These are phyloP conservation scores for Agaricales sp. DNA, from an alignment of 1,284 basidiomycete species.

Conservation along the genomic window DNA sequence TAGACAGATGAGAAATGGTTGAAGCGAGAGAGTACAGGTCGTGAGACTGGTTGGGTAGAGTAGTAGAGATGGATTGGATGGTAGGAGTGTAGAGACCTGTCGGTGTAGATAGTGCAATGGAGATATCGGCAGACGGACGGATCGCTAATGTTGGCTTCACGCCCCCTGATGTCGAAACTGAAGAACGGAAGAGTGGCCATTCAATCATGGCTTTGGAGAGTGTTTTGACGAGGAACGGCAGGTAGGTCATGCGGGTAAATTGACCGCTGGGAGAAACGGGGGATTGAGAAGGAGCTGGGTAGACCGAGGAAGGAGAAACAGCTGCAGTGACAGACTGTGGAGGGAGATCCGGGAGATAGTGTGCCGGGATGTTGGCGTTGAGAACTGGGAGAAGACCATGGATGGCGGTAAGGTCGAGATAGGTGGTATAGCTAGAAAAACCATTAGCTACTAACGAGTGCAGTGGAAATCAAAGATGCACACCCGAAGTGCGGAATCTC, in stretches of 20 bases:
- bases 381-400: slow-evolving; percentile 63
- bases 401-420: slow-evolving; percentile 74
- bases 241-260: slow-evolving; percentile 66
- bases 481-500: slow-evolving; percentile 78
- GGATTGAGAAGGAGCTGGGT: slow-evolving; percentile 28
- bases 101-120: slow-evolving; percentile 71
- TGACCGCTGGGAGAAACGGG: slow-evolving; percentile 34
- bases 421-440: slow-evolving; percentile 57
- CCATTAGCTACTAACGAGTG: slow-evolving; percentile 2
- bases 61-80: slow-evolving; percentile 48
- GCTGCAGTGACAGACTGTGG: slow-evolving; percentile 22
- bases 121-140: slow-evolving; percentile 63
- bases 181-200: slow-evolving; percentile 74
- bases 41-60: slow-evolving; percentile 9
- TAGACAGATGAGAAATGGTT: slow-evolving; percentile 47
- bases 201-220: slow-evolving; percentile 74
- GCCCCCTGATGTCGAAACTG: slow-evolving; percentile 33
- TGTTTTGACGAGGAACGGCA: slow-evolving; percentile 82
- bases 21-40: slow-evolving; percentile 61
- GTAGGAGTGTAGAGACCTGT: slow-evolving; percentile 86
- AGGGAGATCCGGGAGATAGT: slow-evolving; percentile 38
- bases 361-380: slow-evolving; percentile 59
- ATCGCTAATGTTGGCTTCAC: slow-evolving; percentile 56
- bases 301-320: slow-evolving; percentile 40
- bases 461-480: slow-evolving; percentile 10